Percentiles rank a stretch among this genome's conserved stretches.
Evolutionary conservation across 2,329 filamentous ascomycete species (phyloP).

Genomic region (Emergomyces africanus): DNA sequence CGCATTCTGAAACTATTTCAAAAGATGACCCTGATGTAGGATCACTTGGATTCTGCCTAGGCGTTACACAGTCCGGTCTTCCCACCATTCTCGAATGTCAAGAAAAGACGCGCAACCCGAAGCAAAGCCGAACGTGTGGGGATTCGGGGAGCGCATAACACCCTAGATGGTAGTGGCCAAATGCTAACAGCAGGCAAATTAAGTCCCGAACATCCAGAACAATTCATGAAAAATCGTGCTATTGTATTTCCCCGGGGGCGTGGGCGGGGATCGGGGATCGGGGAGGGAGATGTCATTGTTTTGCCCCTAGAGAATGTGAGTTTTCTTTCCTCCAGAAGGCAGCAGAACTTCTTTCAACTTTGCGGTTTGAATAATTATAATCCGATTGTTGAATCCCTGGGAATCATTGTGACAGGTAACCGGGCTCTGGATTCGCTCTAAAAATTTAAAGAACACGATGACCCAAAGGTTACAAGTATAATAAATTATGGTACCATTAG

Average conservation of each 20-base stretch:
- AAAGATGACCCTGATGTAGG: background rate
- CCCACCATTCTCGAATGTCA: background rate
- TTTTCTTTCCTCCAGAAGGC: background rate
- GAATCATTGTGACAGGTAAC: background rate
- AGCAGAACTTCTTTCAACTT: background rate
- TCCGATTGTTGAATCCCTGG: background rate
- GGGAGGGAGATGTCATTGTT: background rate
- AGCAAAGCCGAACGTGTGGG: background rate
- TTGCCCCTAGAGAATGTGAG: background rate
- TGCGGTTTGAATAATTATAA: background rate
- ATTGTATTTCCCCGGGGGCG: background rate
- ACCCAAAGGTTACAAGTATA: too few species aligned
- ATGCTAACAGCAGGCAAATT: background rate
- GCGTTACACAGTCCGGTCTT: background rate
- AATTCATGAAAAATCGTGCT: background rate
- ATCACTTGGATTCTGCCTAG: background rate
- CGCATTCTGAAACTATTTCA: background rate
- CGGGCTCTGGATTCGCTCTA: too few species aligned
- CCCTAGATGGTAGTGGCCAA: background rate
- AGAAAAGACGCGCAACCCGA: background rate
- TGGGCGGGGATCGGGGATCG: background rate
- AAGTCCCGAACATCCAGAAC: background rate
- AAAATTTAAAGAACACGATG: background rate
- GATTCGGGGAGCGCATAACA: background rate
- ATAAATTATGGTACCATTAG: too few species aligned